Base-by-base conservation (phyloP, 352 stramenopile species). In the Thraustochytrium striatum region DNA sequence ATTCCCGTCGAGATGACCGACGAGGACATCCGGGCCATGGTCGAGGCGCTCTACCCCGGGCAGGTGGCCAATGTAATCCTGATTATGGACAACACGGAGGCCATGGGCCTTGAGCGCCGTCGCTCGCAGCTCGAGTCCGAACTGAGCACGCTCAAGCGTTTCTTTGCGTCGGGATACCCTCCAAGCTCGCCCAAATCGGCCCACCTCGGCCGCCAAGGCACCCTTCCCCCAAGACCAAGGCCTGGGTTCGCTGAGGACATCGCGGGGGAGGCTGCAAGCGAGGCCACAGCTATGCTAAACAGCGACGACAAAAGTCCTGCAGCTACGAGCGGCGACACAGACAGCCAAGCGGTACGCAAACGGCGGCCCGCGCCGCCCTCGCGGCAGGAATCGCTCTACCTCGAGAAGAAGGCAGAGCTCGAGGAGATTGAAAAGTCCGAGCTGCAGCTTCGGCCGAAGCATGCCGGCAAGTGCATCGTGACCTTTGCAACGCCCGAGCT, bases 11-110 rank as follows among this genome's bases (percentile, higher is more conserved):
- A 58, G 3, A 9, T 75, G 16, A 16, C 21, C 19, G 65, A 75
- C 16, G n/a, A 36, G 8, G 44, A 61, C 16, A 43, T 38, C 3
- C 7, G 50, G 65, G 41, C 41, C 32, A n/a, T 75, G 39, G 28
- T 75, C 2, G n/a, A 68, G 8, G 5, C 52, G 9, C 35, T 75
- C 5, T 75, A 62, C 39, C 65, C 65, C 21, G 65, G 65, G 11
- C 65, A 75, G 41, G 65, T 75, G 7, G 36, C 19, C 35, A 75
- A 75, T 41, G 65, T 75, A 1, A 75, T 61, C 36, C 9, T 75
- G 9, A 75, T 75, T n/a, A 61, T 75, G 50, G 65, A 75, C 65
- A 58, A 75, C 30, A 32, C 44, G 9, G 65, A 75, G 50, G 65
- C 65, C 19, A 30, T 43, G 44, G 30, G 52, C 32, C 9, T 75